Conservation (phyloP, 176 grass and related monocot genomes). For the Ampelocalamus luodianensis region DNA sequence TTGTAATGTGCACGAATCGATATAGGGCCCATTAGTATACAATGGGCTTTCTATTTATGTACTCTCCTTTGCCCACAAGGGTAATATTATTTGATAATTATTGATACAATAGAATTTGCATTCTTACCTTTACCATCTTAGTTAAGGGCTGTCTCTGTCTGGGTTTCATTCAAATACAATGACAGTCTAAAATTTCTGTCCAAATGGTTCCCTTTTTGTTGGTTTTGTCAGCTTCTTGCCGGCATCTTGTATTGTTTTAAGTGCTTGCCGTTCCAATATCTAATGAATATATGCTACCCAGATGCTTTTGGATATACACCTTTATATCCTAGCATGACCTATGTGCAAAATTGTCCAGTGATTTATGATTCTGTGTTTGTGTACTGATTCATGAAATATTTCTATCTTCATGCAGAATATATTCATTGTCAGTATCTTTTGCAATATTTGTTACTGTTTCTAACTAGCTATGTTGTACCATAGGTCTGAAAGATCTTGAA, state of each 20-base stretch:
- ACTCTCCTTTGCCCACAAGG: slow-evolving; percentile 2
- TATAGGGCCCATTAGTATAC: slow-evolving; percentile 3
- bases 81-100: background rate
- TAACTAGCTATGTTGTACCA: slow-evolving; percentile 41
- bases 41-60: background rate
- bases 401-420: slow-evolving; percentile 23
- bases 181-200: no score
- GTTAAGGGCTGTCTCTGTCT: no score
- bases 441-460: slow-evolving; percentile 3
- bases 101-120: background rate
- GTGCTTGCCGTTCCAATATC: background rate
- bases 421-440: slow-evolving; percentile 26
- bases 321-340: slow-evolving; percentile 12
- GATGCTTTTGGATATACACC: background rate
- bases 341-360: background rate
- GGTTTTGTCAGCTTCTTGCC: background rate
- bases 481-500: slow-evolving; percentile 63
- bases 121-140: background rate
- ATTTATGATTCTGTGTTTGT: background rate
- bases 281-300: background rate
- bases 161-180: no score
- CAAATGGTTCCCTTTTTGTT: no score
- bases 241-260: slow-evolving; percentile 7
- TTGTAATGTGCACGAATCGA: slow-evolving; percentile 4
- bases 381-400: slow-evolving; percentile 33